phyloP scores from a whole-genome alignment of 148 eudicot species.

The Pharnaceum exiguum region DNA sequence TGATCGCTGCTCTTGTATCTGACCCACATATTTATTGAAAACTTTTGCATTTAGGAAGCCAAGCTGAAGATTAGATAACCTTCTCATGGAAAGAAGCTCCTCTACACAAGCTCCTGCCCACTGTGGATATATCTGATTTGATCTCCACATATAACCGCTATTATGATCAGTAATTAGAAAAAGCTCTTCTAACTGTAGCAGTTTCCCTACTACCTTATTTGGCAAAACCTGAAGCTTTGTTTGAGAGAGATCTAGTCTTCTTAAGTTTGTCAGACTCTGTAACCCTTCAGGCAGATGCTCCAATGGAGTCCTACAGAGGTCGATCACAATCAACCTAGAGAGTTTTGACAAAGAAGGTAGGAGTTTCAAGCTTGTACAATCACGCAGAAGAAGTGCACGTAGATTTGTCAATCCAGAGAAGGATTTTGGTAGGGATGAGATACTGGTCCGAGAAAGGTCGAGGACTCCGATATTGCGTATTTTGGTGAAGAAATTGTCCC shows the following conservation, averaged over 20 bases:
- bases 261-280: conserved; percentile 13
- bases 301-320: conserved; percentile 21
- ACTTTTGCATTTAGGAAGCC: conserved; percentile 20
- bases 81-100: conserved; percentile 19
- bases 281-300: conserved; percentile 28
- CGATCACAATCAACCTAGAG: conserved; percentile 12
- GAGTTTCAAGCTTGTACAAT: conserved; percentile 17
- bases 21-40: conserved; percentile 16
- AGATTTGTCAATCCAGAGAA: conserved; percentile 15
- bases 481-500: conserved; percentile 20
- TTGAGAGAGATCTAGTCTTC: conserved; percentile 26
- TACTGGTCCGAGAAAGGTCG: conserved; percentile 23
- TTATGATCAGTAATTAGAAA: conserved; percentile 16
- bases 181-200: conserved; percentile 25
- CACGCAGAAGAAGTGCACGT: conserved; percentile 21
- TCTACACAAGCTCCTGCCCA: conserved; percentile 30
- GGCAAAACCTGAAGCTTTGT: conserved; percentile 20
- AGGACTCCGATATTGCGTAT: conserved; percentile 23
- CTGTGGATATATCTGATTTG: conserved; percentile 13
- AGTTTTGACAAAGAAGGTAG: conserved; percentile 23
- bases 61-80: conserved; percentile 20
- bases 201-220: conserved; percentile 11
- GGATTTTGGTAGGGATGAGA: conserved; percentile 24
- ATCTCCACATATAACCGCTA: conserved; percentile 34
- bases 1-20: conserved; percentile 10